Evolutionary conservation across 495 filamentous ascomycete genomes (phyloP), one percentile per base, ranked within the genome.

Genomic region (Talaromyces stipitatus): DNA sequence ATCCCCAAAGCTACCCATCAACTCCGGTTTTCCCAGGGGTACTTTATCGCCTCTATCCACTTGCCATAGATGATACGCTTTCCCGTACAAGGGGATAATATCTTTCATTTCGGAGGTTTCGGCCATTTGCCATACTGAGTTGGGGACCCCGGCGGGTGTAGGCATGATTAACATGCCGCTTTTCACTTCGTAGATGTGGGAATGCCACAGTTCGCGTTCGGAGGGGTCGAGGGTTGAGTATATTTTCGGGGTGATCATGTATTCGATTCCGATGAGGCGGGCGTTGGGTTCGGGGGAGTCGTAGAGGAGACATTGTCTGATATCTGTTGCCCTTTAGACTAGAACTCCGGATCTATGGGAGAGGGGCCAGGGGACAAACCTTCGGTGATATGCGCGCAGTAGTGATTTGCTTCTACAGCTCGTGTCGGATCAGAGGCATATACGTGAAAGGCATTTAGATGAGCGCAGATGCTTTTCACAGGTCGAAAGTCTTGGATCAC

Each of bases 11-110:
- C 87, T 91, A 38, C 78, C 83, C 90, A 94, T 92, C 60, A 95
- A 71, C 72, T 87, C 70, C 58, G 90, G 88, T 69, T 74, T 72
- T 0, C 90, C 90, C 55, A 94, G 64, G 20, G 90, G 89, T 61
- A 96, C 61, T 60, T 80, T 66, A 64, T 94, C 82, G 5, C 92
- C 90, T n/a, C 82, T 73, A 66, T 95, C 89, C 26, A 86, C 80
- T 78, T 95, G 89, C 91, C 91, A 96, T 51, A 94, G 73, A 64
- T 91, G 91, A 71, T 85, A 96, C n/a, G 85, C 83, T 69, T 95
- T 95, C n/a, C 90, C 91, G 60, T 95, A 95, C 5, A 92, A 62
- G 12, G 76, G 68, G 2, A 85, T 65, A 7, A 92, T 73, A 58
- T 89, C 76, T 61, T 84, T 75, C 90, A 96, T 92, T 72, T 92